These are phyloP conservation scores for Vaccinium darrowii DNA, from an alignment of 148 eudicot species.

Conservation along the genomic window DNA sequence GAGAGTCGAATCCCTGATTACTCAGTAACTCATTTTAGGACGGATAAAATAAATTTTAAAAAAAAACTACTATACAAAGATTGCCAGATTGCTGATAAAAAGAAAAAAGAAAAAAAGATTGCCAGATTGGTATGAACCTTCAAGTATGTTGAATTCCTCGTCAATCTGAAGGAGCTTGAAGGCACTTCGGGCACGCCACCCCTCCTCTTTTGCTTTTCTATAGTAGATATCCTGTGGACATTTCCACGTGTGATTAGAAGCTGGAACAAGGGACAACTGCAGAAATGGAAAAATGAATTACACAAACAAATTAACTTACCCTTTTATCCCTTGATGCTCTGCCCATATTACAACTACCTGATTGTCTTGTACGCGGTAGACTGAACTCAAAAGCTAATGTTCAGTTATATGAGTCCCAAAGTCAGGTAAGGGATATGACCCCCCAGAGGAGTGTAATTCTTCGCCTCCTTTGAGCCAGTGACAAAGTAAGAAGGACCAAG, in stretches of 20 bases:
- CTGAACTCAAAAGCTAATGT: background rate
- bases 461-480: background rate
- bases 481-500: background rate
- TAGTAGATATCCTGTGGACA: constrained; percentile 83
- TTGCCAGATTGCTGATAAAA: background rate
- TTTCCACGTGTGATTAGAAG: background rate
- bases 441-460: background rate
- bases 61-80: background rate
- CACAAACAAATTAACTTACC: constrained; percentile 33
- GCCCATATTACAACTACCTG: constrained; percentile 49
- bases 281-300: background rate
- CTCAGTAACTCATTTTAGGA: background rate
- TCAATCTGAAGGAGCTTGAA: constrained; percentile 97
- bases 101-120: background rate
- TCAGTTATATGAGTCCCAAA: background rate
- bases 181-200: constrained; percentile 99
- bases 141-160: constrained; percentile 85
- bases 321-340: constrained; percentile 97
- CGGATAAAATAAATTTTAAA: too few relatives aligned
- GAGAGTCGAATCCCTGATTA: background rate
- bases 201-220: constrained; percentile 98
- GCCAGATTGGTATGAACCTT: constrained; percentile 40
- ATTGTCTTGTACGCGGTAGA: background rate
- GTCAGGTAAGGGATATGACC: background rate
- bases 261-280: background rate